Evolutionary conservation across 208 protist species (phyloP), one percentile per base, ranked within the genome.

Genomic region (Trypanosoma caninum): DNA sequence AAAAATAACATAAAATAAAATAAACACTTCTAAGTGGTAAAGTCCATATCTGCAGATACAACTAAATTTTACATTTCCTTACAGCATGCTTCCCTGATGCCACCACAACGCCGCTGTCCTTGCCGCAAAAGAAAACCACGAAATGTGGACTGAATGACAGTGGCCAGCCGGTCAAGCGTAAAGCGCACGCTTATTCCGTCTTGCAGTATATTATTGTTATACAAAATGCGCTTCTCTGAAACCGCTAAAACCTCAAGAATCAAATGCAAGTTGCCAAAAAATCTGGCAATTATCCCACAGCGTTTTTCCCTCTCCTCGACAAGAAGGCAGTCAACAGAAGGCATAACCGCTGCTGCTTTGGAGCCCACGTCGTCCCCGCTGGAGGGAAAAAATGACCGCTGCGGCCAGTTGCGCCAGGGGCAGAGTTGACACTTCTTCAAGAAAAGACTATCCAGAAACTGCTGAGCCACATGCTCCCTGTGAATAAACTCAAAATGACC

Each of bases 401-500:
- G 55, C 14, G 60, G 68, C 74, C 74, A 76, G 47, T 70, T 76
- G 63, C 74, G 73, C 20, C 65, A 54, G 9, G 74, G 69, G 20
- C 61, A 41, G 10, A 55, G 18, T 44, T 76, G 69, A 52, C 75
- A 82, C 14, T 71, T 48, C 34, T 82, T 82, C 23, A 82, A 45
- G 31, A 82, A 82, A 2, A 71, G 23, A 59, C 76, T 82, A 22
- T 82, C 76, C 14, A 78, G 42, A 52, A 70, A 62, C 50, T 81
- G 65, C 6, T 35, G 55, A 5, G 46, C 54, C 23, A 79, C 47
- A n/a, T 56, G 47, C 34, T 69, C 37, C 14, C 73, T 59, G 28
- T 66, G 42, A 51, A 74, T 1, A n/a, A 22, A 41, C 63, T 79
- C 73, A 30, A 58, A 33, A 23, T 50, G 42, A 11, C 20, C 11